Percentiles rank a stretch among this genome's conserved stretches.
These are phyloP conservation scores for Aspergillus ustus DNA, from an alignment of 2,329 filamentous ascomycete genomes.

Conservation along the genomic window DNA sequence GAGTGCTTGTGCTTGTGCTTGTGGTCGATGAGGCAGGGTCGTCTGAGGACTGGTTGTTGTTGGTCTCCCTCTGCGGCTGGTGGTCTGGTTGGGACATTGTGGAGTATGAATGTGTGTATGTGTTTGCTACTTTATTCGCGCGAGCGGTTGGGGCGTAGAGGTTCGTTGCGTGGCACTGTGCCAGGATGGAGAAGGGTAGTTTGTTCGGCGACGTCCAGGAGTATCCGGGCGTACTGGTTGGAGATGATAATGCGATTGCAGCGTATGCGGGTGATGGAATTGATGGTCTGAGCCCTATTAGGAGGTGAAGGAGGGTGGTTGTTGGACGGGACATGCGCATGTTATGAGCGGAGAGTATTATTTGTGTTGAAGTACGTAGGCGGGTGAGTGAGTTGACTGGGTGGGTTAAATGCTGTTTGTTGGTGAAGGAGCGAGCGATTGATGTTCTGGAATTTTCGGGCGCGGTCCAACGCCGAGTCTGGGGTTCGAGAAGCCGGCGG, in stretches of 20 bases:
- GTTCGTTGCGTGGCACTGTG: constrained; percentile 29
- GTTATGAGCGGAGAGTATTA: constrained; percentile 13
- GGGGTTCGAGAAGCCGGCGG: constrained; percentile 5
- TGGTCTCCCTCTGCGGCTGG: constrained; percentile 15
- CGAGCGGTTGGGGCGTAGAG: constrained; percentile 27
- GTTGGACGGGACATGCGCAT: constrained; percentile 38
- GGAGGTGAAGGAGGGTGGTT: constrained; percentile 29
- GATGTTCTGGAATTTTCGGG: constrained; percentile 16
- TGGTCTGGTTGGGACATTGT: constrained; percentile 29
- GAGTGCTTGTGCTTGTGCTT: constrained; percentile 22
- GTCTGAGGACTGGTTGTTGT: background rate
- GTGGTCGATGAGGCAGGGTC: background rate
- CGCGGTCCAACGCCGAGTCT: background rate
- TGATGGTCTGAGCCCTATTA: constrained; percentile 14
- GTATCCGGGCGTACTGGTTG: background rate
- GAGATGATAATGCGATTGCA: background rate
- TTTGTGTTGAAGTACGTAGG: background rate
- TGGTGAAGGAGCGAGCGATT: background rate
- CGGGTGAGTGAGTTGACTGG: background rate
- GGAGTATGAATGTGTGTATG: constrained; percentile 21
- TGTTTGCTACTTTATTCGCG: constrained; percentile 18
- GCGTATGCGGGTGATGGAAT: background rate
- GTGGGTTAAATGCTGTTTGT: background rate
- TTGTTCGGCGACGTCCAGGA: background rate
- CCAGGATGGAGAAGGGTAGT: constrained; percentile 1